Base-by-base conservation (phyloP, 1,139 yeast genomes). In the Tardiomyces digboiensis region DNA sequence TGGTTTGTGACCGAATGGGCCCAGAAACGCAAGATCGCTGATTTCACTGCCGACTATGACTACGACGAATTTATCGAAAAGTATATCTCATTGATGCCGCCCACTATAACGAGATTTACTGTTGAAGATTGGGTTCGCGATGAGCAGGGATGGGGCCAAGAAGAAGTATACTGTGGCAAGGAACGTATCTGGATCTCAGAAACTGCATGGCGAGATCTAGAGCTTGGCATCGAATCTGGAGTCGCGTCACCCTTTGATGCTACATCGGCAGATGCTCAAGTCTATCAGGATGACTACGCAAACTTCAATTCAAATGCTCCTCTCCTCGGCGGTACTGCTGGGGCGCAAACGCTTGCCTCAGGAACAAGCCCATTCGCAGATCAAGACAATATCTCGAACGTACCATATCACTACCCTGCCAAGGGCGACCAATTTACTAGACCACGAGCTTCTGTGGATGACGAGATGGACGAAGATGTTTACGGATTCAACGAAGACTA, bases 41-140 rank as follows among this genome's bases (percentile, higher is more conserved):
- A 67, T 45, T 67, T 57, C 49, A 65, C 70, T 18, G 65, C 68
- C 19, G 71, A 67, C 47, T 67, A 64, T 49, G 70, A 62, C 26
- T 51, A 57, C 22, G 62, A 60, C 40, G 72, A 67, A 50, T 67
- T 67, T 43, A 46, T 64, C 38, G 62, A 58, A 38, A 53, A 60
- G 38, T 67, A 64, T 46, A 51, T 63, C 4, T 46, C 63, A 1
- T 46, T 65, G 2, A 49, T 67, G n/a, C 68, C 68, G 1, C 59
- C 60, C 2, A 57, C 57, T 20, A 53, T 59, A 2, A 56, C 58
- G 8, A 52, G 57, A 14, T 51, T 53, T 42, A 56, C 57, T 38
- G 46, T 67, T 3, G 65, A 61, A 5, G 53, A 55, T 10, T 67
- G 71, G 71, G 70, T 68, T 2, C 55, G 59, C 20, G 52, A 55